Evolutionary conservation across 768 basidiomycete species (phyloP).

Genomic region (Vararia minispora): DNA sequence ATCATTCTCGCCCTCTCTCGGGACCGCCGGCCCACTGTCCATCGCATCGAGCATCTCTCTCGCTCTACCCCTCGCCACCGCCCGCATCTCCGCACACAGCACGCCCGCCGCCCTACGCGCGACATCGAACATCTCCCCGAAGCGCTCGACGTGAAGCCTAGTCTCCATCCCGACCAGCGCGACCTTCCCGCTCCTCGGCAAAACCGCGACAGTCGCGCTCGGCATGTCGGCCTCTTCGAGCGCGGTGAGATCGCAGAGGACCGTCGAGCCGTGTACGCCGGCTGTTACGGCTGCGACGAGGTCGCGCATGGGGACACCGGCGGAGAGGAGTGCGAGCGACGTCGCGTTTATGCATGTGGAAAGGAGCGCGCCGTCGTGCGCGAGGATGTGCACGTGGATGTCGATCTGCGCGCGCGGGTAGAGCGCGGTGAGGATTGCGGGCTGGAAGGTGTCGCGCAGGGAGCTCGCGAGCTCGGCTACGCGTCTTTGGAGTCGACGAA

Average conservation of each 20-base stretch:
- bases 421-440: conserved; percentile 80
- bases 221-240: conserved; percentile 91
- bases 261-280: conserved; percentile 71
- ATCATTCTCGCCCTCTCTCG: no score
- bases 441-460: conserved; percentile 92
- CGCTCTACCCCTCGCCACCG: conserved; percentile 54
- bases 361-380: conserved; percentile 88
- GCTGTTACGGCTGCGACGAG: conserved; percentile 86
- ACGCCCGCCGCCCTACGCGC: conserved; percentile 69
- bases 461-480: conserved; percentile 77
- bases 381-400: conserved; percentile 84
- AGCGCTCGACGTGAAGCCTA: conserved; percentile 83
- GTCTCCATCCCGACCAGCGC: conserved; percentile 92
- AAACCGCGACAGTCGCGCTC: conserved; percentile 75
- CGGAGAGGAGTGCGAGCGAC: conserved; percentile 81
- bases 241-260: conserved; percentile 78
- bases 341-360: conserved; percentile 92
- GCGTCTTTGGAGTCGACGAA: conserved; percentile 38
- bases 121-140: conserved; percentile 77
- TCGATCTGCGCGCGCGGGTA: conserved; percentile 95
- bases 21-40: conserved; percentile 35
- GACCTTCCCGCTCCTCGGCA: conserved; percentile 79
- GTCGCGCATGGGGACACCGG: conserved; percentile 85
- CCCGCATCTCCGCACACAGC: conserved; percentile 77
- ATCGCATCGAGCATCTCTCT: conserved; percentile 50